Base-by-base conservation (phyloP, 352 stramenopile species). In the Phytopythium chamaehyphon region DNA sequence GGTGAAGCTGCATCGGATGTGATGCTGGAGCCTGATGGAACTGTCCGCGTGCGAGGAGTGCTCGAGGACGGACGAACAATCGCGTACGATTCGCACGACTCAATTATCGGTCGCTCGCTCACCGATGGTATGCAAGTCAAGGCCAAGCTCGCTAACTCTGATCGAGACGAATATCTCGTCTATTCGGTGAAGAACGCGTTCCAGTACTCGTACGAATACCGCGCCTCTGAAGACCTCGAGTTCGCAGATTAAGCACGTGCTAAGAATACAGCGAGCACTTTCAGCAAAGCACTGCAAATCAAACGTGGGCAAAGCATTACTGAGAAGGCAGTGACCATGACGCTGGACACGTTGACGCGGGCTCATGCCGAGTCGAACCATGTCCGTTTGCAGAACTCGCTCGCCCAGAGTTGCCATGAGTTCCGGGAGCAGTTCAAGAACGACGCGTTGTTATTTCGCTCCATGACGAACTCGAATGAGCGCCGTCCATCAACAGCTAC, bases 1-100 rank as follows among this genome's bases (percentile, higher is more conserved):
- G 92, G 91, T 8, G 50, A 55, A 8, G 88, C 88, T 28, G 78
- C 86, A 2, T 78, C 80, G 0, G 74, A 95, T 33, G 60, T 98
- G 16, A 58, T 95, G 18, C 55, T 98, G 31, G 59, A 82, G 12
- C 61, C 73, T 15, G 64, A 78, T 8, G 71, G 72, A 0, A 62
- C 45, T 39, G 69, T 84, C 1, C 52, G 64, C 21, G 67, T 93
- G 4, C 73, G 76, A 38, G 83, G 83, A 6, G 48, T 86, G 15
- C 63, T 93, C 3, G 60, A 81, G 35, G 62, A 89, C 47, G 68
- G 62, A 3, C 59, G 61, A 6, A 46, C 40, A 21, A 83, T 90
- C 15, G 53, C 59, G 1, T 90, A 80, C 54, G 40, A n/a, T 57
- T 68, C 22, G 51, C 71, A 1, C 47, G 61, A 78, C 46, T 52